These are phyloP conservation scores for Sarcodon sp. DNA, from an alignment of 768 basidiomycete species.

Conservation along the genomic window DNA sequence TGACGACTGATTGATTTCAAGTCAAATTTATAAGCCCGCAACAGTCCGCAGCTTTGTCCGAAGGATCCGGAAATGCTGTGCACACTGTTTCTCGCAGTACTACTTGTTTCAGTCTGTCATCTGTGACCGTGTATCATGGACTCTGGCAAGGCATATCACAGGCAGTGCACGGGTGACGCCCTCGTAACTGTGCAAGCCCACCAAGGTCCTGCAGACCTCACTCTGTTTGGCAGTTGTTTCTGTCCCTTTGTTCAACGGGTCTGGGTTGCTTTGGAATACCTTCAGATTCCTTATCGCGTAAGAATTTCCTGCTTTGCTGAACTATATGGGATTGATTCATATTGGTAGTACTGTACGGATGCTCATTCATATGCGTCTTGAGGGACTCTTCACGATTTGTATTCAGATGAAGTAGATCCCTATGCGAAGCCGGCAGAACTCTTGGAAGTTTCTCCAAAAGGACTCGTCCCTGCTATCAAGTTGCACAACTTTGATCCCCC, in stretches of 20 bases:
- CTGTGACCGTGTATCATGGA: conserved; percentile 16
- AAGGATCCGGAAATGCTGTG: neutral
- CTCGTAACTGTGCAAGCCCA: conserved; percentile 44
- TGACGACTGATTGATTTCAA: neutral
- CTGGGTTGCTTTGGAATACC: conserved; percentile 64
- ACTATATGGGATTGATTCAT: neutral
- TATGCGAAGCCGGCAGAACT: conserved; percentile 74
- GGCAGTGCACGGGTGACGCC: conserved; percentile 33
- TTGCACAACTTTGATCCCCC: conserved; percentile 42
- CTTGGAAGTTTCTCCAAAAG: conserved; percentile 72
- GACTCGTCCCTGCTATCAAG: conserved; percentile 62
- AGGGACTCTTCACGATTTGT: neutral
- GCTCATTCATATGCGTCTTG: conserved; percentile 16
- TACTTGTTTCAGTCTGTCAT: neutral
- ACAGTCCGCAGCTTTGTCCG: neutral
- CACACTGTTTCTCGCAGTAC: neutral
- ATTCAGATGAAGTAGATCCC: conserved; percentile 65
- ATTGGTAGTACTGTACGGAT: conserved; percentile 18
- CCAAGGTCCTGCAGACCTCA: conserved; percentile 33
- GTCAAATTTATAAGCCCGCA: neutral
- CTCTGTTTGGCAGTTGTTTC: conserved; percentile 61
- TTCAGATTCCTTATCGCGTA: conserved; percentile 62
- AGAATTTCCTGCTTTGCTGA: conserved; percentile 4
- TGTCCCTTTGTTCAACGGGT: conserved; percentile 78
- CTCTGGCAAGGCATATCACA: conserved; percentile 26